These are phyloP conservation scores for Fraxinus anomala DNA, from an alignment of 257 asterid species.

Conservation along the genomic window DNA sequence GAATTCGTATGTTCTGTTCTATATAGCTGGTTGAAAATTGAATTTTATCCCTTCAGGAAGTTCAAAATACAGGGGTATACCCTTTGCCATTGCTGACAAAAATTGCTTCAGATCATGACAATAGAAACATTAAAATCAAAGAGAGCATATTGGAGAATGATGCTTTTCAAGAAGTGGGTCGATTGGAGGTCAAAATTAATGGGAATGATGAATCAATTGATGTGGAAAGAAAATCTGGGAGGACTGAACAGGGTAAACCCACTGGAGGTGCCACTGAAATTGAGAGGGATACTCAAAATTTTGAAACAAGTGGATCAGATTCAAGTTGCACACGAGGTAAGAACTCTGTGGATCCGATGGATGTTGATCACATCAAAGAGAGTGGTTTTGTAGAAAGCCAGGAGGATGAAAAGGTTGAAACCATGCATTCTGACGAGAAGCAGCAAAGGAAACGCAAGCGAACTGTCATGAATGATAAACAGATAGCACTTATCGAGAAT, in stretches of 20 bases:
- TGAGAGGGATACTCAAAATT: constrained; percentile 54
- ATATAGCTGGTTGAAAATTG: constrained; percentile 25
- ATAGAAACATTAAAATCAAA: constrained; percentile 38
- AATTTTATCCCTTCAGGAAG: constrained; percentile 45
- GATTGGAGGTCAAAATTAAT: constrained; percentile 36
- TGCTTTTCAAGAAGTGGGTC: constrained; percentile 43
- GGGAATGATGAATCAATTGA: constrained; percentile 42
- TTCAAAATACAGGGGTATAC: constrained; percentile 42
- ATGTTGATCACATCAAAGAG: constrained; percentile 53
- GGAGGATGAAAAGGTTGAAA: constrained; percentile 67
- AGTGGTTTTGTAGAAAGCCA: constrained; percentile 49
- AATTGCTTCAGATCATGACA: constrained; percentile 39
- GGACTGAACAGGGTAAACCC: constrained; percentile 42
- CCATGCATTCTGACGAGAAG: constrained; percentile 66
- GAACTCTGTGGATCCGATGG: constrained; percentile 45
- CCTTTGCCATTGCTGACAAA: constrained; percentile 41
- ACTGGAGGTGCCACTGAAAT: constrained; percentile 37
- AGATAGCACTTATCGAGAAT: constrained; percentile 70
- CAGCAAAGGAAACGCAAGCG: constrained; percentile 90
- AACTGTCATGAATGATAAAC: constrained; percentile 85
- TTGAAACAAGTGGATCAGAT: constrained; percentile 79
- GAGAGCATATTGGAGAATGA: constrained; percentile 38
- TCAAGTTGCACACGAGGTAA: constrained; percentile 75
- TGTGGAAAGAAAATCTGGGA: constrained; percentile 39
- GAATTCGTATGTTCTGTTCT: constrained; percentile 2